phyloP scores from a whole-genome alignment of 2,329 filamentous ascomycete genomes.

The Fusarium coffeatum region DNA sequence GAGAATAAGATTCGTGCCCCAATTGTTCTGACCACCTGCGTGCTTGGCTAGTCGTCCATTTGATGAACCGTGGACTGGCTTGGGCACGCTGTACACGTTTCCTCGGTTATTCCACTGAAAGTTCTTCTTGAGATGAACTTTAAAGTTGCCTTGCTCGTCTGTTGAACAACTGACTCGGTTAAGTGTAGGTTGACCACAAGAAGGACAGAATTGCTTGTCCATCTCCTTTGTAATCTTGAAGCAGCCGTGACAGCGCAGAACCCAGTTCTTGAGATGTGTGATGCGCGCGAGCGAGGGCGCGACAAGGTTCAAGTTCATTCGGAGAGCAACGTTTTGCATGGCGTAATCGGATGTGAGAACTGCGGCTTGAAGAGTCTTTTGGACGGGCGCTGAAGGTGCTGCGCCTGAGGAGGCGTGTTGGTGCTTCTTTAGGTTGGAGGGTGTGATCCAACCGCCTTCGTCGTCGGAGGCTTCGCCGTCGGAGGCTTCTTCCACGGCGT shows the following conservation, averaged over 20 bases:
- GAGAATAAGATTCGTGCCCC: constrained; percentile 85
- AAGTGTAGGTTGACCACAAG: constrained; percentile 88
- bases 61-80: constrained; percentile 82
- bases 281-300: constrained; percentile 84
- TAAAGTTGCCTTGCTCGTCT: constrained; percentile 81
- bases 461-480: constrained; percentile 63
- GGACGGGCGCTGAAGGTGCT: constrained; percentile 61
- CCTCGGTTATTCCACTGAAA: constrained; percentile 97
- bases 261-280: constrained; percentile 85
- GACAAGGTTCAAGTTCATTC: constrained; percentile 92
- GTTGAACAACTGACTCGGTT: constrained; percentile 89
- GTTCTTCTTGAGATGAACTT: constrained; percentile 89
- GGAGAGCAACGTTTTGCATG: constrained; percentile 96
- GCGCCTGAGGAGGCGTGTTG: constrained; percentile 72
- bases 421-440: constrained; percentile 87
- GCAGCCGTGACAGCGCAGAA: constrained; percentile 93
- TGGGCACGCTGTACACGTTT: constrained; percentile 92
- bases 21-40: constrained; percentile 85
- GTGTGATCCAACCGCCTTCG: constrained; percentile 91
- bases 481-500: constrained; percentile 53
- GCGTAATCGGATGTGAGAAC: constrained; percentile 95
- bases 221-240: constrained; percentile 88
- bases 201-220: constrained; percentile 89
- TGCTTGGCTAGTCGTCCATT: constrained; percentile 78
- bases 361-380: constrained; percentile 82